Percentiles rank a stretch among this genome's conserved stretches.
Conservation (phyloP, 1,139 yeast species). For the Geotrichum klebahnii region DNA sequence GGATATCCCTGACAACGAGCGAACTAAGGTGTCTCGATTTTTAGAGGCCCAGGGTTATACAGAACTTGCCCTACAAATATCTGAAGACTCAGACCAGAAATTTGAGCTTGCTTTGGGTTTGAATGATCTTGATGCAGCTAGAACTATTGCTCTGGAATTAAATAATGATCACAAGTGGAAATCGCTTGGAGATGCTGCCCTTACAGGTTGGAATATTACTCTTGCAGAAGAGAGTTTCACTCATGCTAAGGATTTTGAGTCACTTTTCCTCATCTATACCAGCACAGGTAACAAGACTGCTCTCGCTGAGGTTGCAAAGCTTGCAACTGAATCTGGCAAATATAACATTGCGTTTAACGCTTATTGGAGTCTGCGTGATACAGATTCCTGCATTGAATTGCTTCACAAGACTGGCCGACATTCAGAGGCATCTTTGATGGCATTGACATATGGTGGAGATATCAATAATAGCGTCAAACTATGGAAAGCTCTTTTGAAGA, state of each 20-base stretch:
- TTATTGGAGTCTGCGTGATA: slow-evolving; percentile 79
- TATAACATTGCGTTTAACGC: slow-evolving; percentile 91
- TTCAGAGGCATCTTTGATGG: slow-evolving; percentile 82
- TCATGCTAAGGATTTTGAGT: slow-evolving; percentile 75
- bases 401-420: slow-evolving; percentile 65
- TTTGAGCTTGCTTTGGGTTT: slow-evolving; percentile 76
- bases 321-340: slow-evolving; percentile 66
- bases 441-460: slow-evolving; percentile 65
- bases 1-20: slow-evolving; percentile 62
- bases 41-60: slow-evolving; percentile 87
- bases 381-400: slow-evolving; percentile 59
- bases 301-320: slow-evolving; percentile 53
- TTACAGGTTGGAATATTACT: slow-evolving; percentile 70
- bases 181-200: slow-evolving; percentile 81
- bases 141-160: slow-evolving; percentile 55
- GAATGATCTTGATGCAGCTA: slow-evolving; percentile 66
- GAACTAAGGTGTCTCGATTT: slow-evolving; percentile 80
- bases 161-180: slow-evolving; percentile 75
- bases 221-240: slow-evolving; percentile 79
- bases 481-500: slow-evolving; percentile 62
- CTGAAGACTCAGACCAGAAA: slow-evolving; percentile 81
- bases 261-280: slow-evolving; percentile 76
- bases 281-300: slow-evolving; percentile 68
- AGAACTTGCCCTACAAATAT: slow-evolving; percentile 74
- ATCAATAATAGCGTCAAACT: slow-evolving; percentile 47